phyloP scores from a whole-genome alignment of 2,329 filamentous ascomycete species.

The Alternaria longipes region DNA sequence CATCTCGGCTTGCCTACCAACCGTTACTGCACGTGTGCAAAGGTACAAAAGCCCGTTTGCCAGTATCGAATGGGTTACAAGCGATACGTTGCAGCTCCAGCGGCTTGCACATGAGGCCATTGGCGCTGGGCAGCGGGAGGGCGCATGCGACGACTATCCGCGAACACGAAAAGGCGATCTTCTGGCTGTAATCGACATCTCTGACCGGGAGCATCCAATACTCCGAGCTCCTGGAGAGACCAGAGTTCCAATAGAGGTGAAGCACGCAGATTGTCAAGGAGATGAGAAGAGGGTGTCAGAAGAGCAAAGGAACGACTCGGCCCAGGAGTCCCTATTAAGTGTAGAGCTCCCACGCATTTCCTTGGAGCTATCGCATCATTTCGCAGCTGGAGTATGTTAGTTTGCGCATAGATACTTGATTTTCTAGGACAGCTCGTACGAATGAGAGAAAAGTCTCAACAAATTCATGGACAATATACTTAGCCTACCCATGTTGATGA shows the following conservation, averaged over 20 bases:
- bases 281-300: too few species aligned
- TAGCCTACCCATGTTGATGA: background rate
- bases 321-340: background rate
- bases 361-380: background rate
- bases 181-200: constrained; percentile 12
- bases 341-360: constrained; percentile 5
- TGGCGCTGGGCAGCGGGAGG: constrained; percentile 17
- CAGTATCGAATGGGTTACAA: constrained; percentile 25
- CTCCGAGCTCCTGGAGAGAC: background rate
- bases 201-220: constrained; percentile 4
- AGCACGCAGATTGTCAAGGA: background rate
- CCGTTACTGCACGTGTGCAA: constrained; percentile 1
- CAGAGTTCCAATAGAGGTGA: background rate
- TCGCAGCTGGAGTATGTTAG: background rate
- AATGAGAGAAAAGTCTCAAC: too few species aligned
- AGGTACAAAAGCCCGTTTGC: constrained; percentile 8
- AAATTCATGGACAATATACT: too few species aligned
- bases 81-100: constrained; percentile 30
- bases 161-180: constrained; percentile 8
- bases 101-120: constrained; percentile 33
- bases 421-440: background rate
- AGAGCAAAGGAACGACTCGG: background rate
- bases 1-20: background rate
- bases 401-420: background rate
- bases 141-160: constrained; percentile 11